Base-by-base conservation (phyloP, 257 asterid genomes). In the Cynanchum wilfordii region DNA sequence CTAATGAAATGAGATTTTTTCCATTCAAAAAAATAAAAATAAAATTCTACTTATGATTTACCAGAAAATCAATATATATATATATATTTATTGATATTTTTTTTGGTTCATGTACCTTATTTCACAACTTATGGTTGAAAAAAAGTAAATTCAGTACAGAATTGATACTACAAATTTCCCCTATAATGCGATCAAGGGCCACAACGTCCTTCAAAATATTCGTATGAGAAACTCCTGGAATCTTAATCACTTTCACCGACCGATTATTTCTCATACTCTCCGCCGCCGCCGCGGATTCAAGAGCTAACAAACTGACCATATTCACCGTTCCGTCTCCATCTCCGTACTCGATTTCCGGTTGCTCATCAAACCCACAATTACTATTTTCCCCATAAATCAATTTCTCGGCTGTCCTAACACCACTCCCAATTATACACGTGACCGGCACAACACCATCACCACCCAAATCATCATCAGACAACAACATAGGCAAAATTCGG, bases 261-360 rank as follows among this genome's bases (percentile, higher is more conserved):
- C 85, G 85, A 47, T 81, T 72, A n/a, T 62, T 66, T 4, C 74
- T 17, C 33, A 30, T 30, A 30, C 33, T 2, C 7, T 81, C 82
- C 24, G 60, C 84, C 90, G 87, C 82, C 6, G 74, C 79, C n/a
- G n/a, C n/a, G n/a, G 82, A 36, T 63, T 84, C 87, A 55, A 89
- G 51, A 9, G 90, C 91, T 71, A 84, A 45, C 81, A 91, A 79
- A 88, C 98, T 93, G 47, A 77, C 65, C 96, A 84, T 84, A 68
- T 89, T 91, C 78, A 89, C 98, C 0, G 96, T 93, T 0, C 97
- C 97, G 70, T 93, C 98, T 6, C 98, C 97, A 51, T 93, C 93
- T 3, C 96, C 98, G 47, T 89, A 86, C 56, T 59, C 79, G 15
- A 90, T 74, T 68, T 91, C 89, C 24, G 94, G 94, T 71, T 10